Percentiles rank a stretch among this genome's conserved stretches.
Conservation (phyloP, 805 yeast species). For the Metschnikowia noctiluminum region DNA sequence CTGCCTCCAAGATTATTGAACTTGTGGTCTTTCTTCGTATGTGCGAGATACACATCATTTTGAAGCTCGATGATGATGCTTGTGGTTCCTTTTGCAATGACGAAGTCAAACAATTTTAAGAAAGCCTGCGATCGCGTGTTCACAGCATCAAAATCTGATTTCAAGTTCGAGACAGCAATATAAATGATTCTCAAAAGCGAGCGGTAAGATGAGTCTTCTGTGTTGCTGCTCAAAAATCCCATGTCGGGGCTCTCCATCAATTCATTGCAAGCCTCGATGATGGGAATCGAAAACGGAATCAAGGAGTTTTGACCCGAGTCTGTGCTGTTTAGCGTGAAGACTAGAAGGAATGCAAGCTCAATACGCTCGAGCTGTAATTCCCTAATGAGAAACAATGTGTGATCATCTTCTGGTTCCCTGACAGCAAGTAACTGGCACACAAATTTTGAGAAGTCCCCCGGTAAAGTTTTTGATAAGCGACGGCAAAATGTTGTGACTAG, state of each 20-base stretch:
- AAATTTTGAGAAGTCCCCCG: constrained; percentile 21
- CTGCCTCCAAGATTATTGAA: constrained; percentile 42
- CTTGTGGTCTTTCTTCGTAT: constrained; percentile 29
- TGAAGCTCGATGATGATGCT: constrained; percentile 57
- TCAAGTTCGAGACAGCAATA: constrained; percentile 44
- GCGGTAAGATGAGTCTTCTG: constrained; percentile 41
- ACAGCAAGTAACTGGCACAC: constrained; percentile 51
- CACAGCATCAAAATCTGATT: constrained; percentile 37
- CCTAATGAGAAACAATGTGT: constrained; percentile 40
- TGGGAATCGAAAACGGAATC: constrained; percentile 36
- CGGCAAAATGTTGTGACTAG: constrained; percentile 64
- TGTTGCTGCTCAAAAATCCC: constrained; percentile 37
- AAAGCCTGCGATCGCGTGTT: constrained; percentile 50
- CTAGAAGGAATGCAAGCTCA: constrained; percentile 60
- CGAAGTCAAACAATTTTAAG: constrained; percentile 55
- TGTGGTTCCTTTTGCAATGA: constrained; percentile 65
- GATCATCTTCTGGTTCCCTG: constrained; percentile 50
- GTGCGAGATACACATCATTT: constrained; percentile 47
- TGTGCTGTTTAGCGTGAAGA: constrained; percentile 37
- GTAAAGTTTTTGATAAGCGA: constrained; percentile 14
- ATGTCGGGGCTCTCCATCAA: constrained; percentile 50
- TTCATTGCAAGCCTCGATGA: constrained; percentile 42
- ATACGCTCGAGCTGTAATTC: constrained; percentile 59
- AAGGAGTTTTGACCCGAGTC: constrained; percentile 24
- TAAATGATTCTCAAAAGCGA: constrained; percentile 60